Conservation (phyloP, 208 protist species). For the Jaenimonas drosophilae region DNA sequence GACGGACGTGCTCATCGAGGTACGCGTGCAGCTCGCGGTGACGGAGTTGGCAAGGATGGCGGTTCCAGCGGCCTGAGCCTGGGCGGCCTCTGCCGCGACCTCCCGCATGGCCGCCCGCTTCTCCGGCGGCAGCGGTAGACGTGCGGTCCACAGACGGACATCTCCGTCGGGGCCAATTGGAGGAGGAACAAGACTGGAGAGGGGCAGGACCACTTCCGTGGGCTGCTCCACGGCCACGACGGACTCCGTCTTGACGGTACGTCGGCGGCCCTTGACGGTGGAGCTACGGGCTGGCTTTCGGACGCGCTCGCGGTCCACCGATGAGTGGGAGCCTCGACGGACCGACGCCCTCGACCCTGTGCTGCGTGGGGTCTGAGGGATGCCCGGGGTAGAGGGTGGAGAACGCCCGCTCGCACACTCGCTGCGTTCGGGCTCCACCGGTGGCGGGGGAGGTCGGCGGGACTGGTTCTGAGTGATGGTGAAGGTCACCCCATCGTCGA, state of each 20-base stretch:
- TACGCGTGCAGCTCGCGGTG: no score
- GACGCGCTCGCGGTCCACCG: no score
- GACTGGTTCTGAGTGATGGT: conserved; percentile 25
- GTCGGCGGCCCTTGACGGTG: not conserved
- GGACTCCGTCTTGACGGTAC: not conserved
- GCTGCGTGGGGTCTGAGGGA: not conserved
- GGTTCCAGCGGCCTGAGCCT: no score
- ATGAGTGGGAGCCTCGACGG: not conserved
- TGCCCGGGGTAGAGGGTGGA: not conserved
- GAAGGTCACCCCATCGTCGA: conserved; percentile 63
- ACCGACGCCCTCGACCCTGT: not conserved
- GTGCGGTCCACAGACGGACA: conserved; percentile 13
- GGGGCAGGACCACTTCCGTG: not conserved
- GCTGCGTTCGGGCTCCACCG: not conserved
- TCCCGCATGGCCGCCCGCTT: not conserved
- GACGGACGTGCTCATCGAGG: no score
- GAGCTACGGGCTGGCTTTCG: no score
- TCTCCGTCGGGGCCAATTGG: conserved; percentile 8
- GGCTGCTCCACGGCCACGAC: conserved; percentile 1
- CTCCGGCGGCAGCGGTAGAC: not conserved
- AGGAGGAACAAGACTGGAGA: no score
- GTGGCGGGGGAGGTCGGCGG: not conserved
- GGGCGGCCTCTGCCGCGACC: not conserved
- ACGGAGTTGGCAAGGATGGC: not conserved
- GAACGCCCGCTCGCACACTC: not conserved